phyloP scores from a whole-genome alignment of 345 rosid genomes.

The Turritis glabra region DNA sequence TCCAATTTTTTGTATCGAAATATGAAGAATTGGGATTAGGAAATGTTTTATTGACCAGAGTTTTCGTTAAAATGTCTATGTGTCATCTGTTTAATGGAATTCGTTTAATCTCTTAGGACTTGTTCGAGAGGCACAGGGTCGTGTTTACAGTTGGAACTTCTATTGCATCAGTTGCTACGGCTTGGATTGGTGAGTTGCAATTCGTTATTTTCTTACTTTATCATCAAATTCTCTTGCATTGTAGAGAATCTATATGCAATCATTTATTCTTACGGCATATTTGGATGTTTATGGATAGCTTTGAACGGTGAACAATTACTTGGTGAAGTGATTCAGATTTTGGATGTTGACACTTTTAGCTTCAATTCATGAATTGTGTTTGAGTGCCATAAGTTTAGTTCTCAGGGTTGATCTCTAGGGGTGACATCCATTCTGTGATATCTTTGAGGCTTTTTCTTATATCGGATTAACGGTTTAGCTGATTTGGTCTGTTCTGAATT shows the following conservation, averaged over 20 bases:
- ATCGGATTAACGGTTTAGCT: not conserved
- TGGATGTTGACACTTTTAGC: not conserved
- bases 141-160: constrained; percentile 93
- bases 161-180: constrained; percentile 86
- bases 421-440: not conserved
- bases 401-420: not conserved
- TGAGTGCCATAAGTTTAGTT: too few species aligned
- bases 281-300: not conserved
- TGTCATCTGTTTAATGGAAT: not conserved
- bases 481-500: not conserved
- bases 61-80: not conserved
- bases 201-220: not conserved
- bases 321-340: constrained; percentile 1
- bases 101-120: constrained; percentile 51
- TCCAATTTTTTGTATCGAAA: not conserved
- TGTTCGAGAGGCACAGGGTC: constrained; percentile 83
- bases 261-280: not conserved
- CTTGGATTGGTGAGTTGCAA: constrained; percentile 73
- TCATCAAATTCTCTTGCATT: constrained; percentile 4
- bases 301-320: not conserved
- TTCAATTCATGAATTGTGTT: not conserved
- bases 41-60: not conserved
- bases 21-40: constrained; percentile 14
- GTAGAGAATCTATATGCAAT: not conserved
- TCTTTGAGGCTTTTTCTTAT: not conserved